Percentiles rank a stretch among this genome's conserved stretches.
Evolutionary conservation across 441 rosid species (phyloP).

Genomic region (Syzygium malaccense): DNA sequence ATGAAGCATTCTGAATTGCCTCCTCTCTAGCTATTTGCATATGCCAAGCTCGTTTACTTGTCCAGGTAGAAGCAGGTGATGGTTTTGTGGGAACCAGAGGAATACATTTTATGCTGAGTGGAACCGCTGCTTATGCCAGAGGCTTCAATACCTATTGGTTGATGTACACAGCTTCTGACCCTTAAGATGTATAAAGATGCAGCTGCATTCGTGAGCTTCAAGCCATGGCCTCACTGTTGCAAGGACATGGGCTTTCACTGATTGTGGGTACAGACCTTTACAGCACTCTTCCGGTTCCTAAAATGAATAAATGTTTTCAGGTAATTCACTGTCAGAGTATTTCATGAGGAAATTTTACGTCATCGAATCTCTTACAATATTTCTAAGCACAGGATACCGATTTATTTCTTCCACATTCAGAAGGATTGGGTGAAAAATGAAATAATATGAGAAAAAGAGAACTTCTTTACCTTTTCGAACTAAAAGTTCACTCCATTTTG

Average conservation of each 20-base stretch:
- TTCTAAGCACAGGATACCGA: background rate
- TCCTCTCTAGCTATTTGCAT: constrained; percentile 15
- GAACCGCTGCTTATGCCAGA: constrained; percentile 62
- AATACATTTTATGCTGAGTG: constrained; percentile 55
- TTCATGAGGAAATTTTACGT: background rate
- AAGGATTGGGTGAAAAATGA: background rate
- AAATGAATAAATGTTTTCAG: constrained; percentile 64
- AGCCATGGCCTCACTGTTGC: constrained; percentile 67
- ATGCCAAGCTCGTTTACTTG: constrained; percentile 5
- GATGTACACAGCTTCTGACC: constrained; percentile 79
- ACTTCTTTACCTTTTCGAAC: background rate
- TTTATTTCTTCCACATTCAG: background rate
- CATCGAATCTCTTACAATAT: background rate
- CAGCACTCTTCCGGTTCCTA: constrained; percentile 74
- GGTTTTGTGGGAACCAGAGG: constrained; percentile 60
- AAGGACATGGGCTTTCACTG: constrained; percentile 93
- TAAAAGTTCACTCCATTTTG: background rate
- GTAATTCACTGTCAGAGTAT: constrained; percentile 8
- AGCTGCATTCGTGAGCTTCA: constrained; percentile 49
- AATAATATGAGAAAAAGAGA: background rate
- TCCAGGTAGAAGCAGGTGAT: constrained; percentile 34
- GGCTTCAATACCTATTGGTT: constrained; percentile 96
- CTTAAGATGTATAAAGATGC: constrained; percentile 60
- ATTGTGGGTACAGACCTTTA: constrained; percentile 70
- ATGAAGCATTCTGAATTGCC: constrained; percentile 29